phyloP scores from a whole-genome alignment of 129 eudicot species.

The Escallonia rubra region DNA sequence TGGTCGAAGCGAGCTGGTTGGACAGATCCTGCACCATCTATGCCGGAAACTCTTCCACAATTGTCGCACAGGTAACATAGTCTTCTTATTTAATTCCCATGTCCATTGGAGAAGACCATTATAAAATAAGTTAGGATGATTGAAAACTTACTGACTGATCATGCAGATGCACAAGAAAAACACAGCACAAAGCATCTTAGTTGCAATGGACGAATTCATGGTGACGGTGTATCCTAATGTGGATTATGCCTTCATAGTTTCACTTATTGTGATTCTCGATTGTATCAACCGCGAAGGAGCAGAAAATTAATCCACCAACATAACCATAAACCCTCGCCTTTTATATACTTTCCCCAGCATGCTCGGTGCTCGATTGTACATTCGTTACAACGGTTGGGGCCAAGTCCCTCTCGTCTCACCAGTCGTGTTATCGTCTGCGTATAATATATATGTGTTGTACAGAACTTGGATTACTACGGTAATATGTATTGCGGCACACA shows the following conservation, averaged over 20 bases:
- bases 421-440: too few species aligned
- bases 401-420: too few species aligned
- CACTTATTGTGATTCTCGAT: constrained; percentile 25
- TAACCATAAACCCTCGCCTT: background rate
- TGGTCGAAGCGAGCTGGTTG: constrained; percentile 29
- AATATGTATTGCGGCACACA: too few species aligned
- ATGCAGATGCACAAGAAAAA: constrained; percentile 28
- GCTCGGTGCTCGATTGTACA: background rate
- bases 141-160: too few species aligned
- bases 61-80: constrained; percentile 25
- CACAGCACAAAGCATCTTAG: constrained; percentile 1
- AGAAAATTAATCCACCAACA: background rate
- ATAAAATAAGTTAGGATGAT: too few species aligned
- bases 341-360: background rate
- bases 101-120: too few species aligned
- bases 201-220: constrained; percentile 14
- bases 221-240: constrained; percentile 31
- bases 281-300: constrained; percentile 19
- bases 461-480: too few species aligned
- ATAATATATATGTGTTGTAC: too few species aligned
- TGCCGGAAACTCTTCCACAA: constrained; percentile 1
- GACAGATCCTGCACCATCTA: constrained; percentile 36
- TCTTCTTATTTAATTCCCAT: too few species aligned
- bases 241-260: constrained; percentile 26
- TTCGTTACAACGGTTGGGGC: too few species aligned